These are phyloP conservation scores for Myrmaecium sp. DNA, from an alignment of 2,329 filamentous ascomycete genomes.

Conservation along the genomic window DNA sequence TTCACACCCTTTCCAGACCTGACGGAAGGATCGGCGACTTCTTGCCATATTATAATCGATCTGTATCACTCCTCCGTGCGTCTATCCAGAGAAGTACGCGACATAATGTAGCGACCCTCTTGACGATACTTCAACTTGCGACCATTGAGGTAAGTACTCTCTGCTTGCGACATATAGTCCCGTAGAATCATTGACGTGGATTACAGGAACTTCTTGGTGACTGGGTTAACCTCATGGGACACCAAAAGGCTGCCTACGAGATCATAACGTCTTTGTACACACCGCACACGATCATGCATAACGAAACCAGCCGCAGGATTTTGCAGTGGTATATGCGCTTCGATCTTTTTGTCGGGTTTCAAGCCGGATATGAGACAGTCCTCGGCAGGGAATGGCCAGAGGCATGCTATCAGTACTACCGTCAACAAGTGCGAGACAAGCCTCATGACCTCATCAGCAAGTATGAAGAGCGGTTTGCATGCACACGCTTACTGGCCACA, in stretches of 20 bases:
- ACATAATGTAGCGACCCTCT: slow-evolving; percentile 54
- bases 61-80: slow-evolving; percentile 58
- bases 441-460: slow-evolving; percentile 49
- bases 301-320: slow-evolving; percentile 53
- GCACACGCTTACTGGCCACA: slow-evolving; percentile 55
- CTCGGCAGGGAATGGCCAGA: slow-evolving; percentile 67
- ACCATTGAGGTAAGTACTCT: slow-evolving; percentile 62
- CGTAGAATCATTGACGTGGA: too few species aligned
- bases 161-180: too few species aligned
- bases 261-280: slow-evolving; percentile 66
- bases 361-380: slow-evolving; percentile 60
- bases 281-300: slow-evolving; percentile 55
- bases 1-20: slow-evolving; percentile 54
- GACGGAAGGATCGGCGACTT: slow-evolving; percentile 65
- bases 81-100: slow-evolving; percentile 55
- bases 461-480: slow-evolving; percentile 48
- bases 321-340: slow-evolving; percentile 84
- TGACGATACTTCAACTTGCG: slow-evolving; percentile 81
- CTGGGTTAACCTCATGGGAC: slow-evolving; percentile 83
- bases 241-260: slow-evolving; percentile 76
- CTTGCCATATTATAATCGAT: slow-evolving; percentile 76
- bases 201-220: slow-evolving; percentile 84
- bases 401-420: slow-evolving; percentile 44
- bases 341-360: slow-evolving; percentile 67
- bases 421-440: slow-evolving; percentile 38